Percentiles rank a stretch among this genome's conserved stretches.
Conservation (phyloP, 1,139 yeast genomes). For the Geotrichum candidum region DNA sequence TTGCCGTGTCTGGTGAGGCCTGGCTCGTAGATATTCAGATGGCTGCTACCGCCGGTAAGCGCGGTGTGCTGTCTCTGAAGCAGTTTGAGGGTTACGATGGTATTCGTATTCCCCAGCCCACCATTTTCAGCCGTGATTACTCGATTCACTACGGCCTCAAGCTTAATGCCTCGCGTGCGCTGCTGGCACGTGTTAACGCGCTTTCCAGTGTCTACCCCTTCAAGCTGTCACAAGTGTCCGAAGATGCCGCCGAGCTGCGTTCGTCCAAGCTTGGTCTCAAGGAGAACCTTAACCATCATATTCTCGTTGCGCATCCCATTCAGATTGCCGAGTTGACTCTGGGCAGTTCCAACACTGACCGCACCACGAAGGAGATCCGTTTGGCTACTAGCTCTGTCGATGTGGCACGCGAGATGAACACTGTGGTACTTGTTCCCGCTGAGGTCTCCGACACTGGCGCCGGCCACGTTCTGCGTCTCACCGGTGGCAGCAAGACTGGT, state of each 20-base stretch:
- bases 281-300: constrained; percentile 76
- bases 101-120: constrained; percentile 41
- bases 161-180: constrained; percentile 64
- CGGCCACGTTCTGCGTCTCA: constrained; percentile 64
- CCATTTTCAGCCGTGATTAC: constrained; percentile 79
- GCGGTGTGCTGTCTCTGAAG: constrained; percentile 27
- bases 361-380: constrained; percentile 37
- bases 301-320: constrained; percentile 70
- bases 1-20: constrained; percentile 64
- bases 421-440: constrained; percentile 54
- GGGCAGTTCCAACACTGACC: constrained; percentile 14
- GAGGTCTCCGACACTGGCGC: constrained; percentile 40
- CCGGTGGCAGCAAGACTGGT: constrained; percentile 66
- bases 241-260: constrained; percentile 25
- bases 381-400: constrained; percentile 44
- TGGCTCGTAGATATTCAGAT: constrained; percentile 77
- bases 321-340: constrained; percentile 57
- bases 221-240: constrained; percentile 47
- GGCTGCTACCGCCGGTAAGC: constrained; percentile 50
- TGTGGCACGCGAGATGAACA: constrained; percentile 74
- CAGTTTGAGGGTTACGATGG: constrained; percentile 31
- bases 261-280: constrained; percentile 69
- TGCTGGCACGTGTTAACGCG: constrained; percentile 65
- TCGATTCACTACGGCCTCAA: constrained; percentile 72
- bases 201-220: constrained; percentile 84